Percentiles rank a stretch among this genome's conserved stretches.
Evolutionary conservation across 2,329 filamentous ascomycete species (phyloP).

Genomic region (Pyrenophora teres): DNA sequence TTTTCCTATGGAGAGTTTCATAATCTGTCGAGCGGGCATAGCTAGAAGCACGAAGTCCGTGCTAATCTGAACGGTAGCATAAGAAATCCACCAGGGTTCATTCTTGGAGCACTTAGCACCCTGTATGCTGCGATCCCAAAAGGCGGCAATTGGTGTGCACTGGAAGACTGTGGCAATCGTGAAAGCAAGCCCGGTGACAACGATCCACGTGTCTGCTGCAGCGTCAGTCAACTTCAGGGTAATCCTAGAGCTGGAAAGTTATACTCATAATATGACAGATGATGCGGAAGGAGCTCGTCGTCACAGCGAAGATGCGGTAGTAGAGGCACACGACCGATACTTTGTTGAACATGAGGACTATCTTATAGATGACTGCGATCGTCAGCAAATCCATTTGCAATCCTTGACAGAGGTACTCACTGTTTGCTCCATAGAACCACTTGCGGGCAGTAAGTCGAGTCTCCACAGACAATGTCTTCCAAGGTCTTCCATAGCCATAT

Average conservation of each 20-base stretch:
- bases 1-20: slow-evolving; percentile 25
- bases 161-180: slow-evolving; percentile 41
- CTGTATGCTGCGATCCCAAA: slow-evolving; percentile 38
- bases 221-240: neutral
- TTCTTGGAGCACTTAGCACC: slow-evolving; percentile 39
- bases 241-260: neutral
- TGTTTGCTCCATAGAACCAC: slow-evolving; percentile 41
- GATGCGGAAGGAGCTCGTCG: slow-evolving; percentile 31
- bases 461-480: slow-evolving; percentile 16
- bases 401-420: slow-evolving; percentile 3
- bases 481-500: slow-evolving; percentile 28
- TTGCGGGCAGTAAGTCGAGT: slow-evolving; percentile 25
- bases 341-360: slow-evolving; percentile 44
- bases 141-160: slow-evolving; percentile 37
- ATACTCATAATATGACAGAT: slow-evolving; percentile 31
- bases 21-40: slow-evolving; percentile 26
- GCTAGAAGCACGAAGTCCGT: slow-evolving; percentile 27
- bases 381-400: neutral
- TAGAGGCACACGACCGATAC: slow-evolving; percentile 41
- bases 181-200: slow-evolving; percentile 37
- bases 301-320: slow-evolving; percentile 42
- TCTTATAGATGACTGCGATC: slow-evolving; percentile 41
- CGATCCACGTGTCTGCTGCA: slow-evolving; percentile 26
- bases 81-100: slow-evolving; percentile 34
- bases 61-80: slow-evolving; percentile 25